phyloP scores from a whole-genome alignment of 768 basidiomycete species.

The button mushroom (Agaricus bisporus) region DNA sequence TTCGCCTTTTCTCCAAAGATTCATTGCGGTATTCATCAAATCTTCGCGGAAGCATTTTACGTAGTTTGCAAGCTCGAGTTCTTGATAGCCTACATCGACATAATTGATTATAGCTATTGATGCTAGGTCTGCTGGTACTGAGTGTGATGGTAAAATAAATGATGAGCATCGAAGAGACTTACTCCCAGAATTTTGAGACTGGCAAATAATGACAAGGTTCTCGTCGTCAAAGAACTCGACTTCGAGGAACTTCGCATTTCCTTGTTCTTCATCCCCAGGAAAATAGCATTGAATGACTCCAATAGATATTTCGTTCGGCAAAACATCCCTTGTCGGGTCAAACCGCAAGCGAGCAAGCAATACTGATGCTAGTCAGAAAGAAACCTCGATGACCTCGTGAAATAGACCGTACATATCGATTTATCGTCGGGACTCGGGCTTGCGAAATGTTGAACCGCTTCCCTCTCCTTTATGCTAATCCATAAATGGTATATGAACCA shows the following conservation, averaged over 20 bases:
- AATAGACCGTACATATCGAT: constrained; percentile 18
- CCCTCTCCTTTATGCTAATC: constrained; percentile 29
- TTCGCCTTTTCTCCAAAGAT: constrained; percentile 55
- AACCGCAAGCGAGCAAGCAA: constrained; percentile 51
- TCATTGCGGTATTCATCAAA: constrained; percentile 53
- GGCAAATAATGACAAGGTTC: constrained; percentile 58
- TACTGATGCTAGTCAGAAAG: constrained; percentile 31
- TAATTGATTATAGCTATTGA: constrained; percentile 63
- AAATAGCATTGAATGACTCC: constrained; percentile 52
- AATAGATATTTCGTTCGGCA: constrained; percentile 38
- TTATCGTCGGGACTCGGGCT: constrained; percentile 33
- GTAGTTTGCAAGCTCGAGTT: constrained; percentile 39
- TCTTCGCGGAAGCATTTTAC: constrained; percentile 57
- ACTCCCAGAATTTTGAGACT: constrained; percentile 42
- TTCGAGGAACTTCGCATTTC: constrained; percentile 51
- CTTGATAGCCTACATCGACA: constrained; percentile 53
- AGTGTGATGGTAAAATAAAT: constrained; percentile 25
- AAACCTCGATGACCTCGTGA: not conserved
- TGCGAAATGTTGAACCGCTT: constrained; percentile 47
- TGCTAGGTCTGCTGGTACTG: constrained; percentile 35
- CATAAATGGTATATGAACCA: constrained; percentile 1
- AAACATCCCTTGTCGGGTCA: constrained; percentile 14
- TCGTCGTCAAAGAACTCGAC: constrained; percentile 79
- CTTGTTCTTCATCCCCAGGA: constrained; percentile 30
- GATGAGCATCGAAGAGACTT: constrained; percentile 21